Evolutionary conservation across 768 basidiomycete genomes (phyloP), one percentile per base, ranked within the genome.

Genomic region (Russula olivacea): DNA sequence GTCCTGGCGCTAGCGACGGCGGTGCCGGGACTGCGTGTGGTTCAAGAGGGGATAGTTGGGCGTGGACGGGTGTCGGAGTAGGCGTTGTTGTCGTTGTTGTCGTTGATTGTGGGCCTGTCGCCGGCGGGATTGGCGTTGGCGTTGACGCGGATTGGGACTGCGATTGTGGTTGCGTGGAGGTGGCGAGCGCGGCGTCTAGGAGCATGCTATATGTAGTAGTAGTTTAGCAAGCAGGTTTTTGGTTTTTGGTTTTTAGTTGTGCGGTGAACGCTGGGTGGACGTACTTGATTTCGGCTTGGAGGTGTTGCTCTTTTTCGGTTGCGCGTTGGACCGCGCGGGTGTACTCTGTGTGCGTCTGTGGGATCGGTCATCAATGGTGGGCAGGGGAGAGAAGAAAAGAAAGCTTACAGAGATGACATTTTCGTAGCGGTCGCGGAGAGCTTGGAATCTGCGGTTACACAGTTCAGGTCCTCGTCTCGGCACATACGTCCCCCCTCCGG

Each of bases 211-310:
- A n/a, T n/a, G n/a, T n/a, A n/a, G n/a, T 32, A 7, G 4, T 28
- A 28, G 28, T 28, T 2, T 28, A 28, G 30, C n/a, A n/a, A n/a
- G n/a, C n/a, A n/a, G n/a, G n/a, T n/a, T n/a, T n/a, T n/a, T n/a
- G n/a, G n/a, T n/a, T 30, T 30, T 30, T 30, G 6, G 30, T 30
- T 4, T 32, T 9, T 32, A 9, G 30, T 4, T 30, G 30, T 30
- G 0, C 3, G 32, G 9, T 9, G 32, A 32, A 32, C 2, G 28
- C 2, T 2, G 2, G 4, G 28, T 28, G 28, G 4, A 10, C 32
- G 32, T 32, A 68, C 65, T 66, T 59, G 58, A 68, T 59, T 47
- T 68, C 67, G 36, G 49, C 59, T 55, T 68, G 65, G 50, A 68
- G 61, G 14, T 56, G 55, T 12, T 52, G 58, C 40, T 68, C 67